Conservation (phyloP, 805 yeast genomes). For the Lipomyces lipofer region DNA sequence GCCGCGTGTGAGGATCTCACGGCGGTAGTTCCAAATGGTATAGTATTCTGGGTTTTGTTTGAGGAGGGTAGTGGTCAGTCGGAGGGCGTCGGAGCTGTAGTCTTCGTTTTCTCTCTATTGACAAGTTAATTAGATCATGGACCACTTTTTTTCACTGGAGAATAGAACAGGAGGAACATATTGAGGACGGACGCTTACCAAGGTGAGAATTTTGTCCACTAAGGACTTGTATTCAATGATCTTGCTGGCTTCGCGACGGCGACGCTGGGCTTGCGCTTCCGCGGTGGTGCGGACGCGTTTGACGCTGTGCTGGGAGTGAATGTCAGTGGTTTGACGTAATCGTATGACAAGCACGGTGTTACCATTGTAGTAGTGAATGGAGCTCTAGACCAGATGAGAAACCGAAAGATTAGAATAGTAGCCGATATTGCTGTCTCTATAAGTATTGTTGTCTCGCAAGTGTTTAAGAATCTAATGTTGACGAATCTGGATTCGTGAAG, state of each 20-base stretch:
- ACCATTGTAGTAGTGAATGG: too few species aligned
- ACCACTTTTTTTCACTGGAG: neutral
- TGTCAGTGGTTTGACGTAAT: neutral
- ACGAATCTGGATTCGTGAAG: too few species aligned
- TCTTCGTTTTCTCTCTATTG: constrained; percentile 36
- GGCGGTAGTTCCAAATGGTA: constrained; percentile 84
- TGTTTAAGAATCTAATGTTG: too few species aligned
- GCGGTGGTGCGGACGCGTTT: constrained; percentile 58
- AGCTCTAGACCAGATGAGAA: too few species aligned
- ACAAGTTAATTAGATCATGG: too few species aligned
- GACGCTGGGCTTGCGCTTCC: constrained; percentile 52
- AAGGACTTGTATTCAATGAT: constrained; percentile 57
- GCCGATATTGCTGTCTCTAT: too few species aligned
- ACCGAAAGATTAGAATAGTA: too few species aligned
- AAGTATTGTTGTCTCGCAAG: too few species aligned
- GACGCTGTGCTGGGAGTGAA: constrained; percentile 65
- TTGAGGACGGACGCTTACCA: constrained; percentile 21
- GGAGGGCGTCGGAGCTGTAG: constrained; percentile 47
- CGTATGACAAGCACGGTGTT: neutral
- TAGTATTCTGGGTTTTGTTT: constrained; percentile 80
- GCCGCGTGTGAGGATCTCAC: constrained; percentile 61
- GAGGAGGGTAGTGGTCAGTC: constrained; percentile 58
- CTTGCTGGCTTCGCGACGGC: constrained; percentile 60
- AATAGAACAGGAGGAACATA: neutral
- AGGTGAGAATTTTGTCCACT: constrained; percentile 46